Evolutionary conservation across 2,329 filamentous ascomycete genomes (phyloP).

Genomic region (Arthrinium phaeospermum): DNA sequence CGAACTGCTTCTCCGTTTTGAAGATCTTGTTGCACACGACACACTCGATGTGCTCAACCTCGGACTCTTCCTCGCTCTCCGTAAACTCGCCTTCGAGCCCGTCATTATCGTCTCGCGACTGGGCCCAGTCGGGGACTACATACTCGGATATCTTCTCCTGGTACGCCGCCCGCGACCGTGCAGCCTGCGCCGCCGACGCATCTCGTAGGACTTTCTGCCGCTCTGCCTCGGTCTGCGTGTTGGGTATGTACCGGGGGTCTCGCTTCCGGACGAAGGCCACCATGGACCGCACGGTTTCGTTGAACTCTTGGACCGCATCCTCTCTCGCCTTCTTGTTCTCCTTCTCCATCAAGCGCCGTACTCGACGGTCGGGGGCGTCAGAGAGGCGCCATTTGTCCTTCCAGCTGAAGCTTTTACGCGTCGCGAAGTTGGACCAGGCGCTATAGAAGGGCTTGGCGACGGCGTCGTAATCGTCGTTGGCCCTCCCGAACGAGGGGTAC

Average conservation of each 20-base stretch:
- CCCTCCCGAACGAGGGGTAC: constrained; percentile 84
- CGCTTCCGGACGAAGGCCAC: constrained; percentile 90
- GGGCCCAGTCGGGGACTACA: constrained; percentile 77
- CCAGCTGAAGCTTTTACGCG: constrained; percentile 87
- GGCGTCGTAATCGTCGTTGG: constrained; percentile 76
- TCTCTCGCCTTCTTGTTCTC: constrained; percentile 88
- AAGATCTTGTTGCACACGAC: constrained; percentile 80
- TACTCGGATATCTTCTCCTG: constrained; percentile 71
- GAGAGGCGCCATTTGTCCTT: constrained; percentile 82
- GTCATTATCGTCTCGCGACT: constrained; percentile 60
- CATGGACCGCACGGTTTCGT: constrained; percentile 86
- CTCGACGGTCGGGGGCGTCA: constrained; percentile 84
- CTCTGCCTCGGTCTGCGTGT: constrained; percentile 78
- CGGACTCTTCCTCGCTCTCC: constrained; percentile 58
- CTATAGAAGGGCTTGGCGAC: constrained; percentile 83
- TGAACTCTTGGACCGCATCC: constrained; percentile 85
- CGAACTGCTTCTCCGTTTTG: constrained; percentile 89
- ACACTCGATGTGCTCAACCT: constrained; percentile 72
- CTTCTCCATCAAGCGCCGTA: constrained; percentile 89
- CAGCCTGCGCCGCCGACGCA: constrained; percentile 82
- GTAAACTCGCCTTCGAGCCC: constrained; percentile 62
- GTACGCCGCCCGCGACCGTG: constrained; percentile 80
- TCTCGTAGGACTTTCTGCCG: constrained; percentile 79
- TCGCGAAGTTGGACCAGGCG: constrained; percentile 81
- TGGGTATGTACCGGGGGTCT: constrained; percentile 83